Evolutionary conservation across 2,329 filamentous ascomycete species (phyloP).

Genomic region (Chaetomiaceae sp.): DNA sequence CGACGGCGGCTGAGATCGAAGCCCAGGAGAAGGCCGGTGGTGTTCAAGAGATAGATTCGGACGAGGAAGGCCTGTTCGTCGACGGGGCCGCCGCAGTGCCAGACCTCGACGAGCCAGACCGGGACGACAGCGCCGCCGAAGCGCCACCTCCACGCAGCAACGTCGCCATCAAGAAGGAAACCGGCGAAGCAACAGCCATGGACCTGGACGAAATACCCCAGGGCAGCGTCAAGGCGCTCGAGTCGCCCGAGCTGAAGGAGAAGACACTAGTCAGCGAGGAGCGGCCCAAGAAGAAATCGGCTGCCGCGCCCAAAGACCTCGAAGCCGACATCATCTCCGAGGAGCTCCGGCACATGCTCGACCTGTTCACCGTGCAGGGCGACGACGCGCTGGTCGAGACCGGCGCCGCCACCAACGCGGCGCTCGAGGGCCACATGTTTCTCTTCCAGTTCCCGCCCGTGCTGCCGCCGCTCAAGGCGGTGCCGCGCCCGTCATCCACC

Average conservation of each 20-base stretch:
- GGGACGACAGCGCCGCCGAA: slow-evolving; percentile 38
- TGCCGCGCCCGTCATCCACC: slow-evolving; percentile 1
- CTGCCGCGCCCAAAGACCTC: slow-evolving; percentile 20
- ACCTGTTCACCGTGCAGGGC: slow-evolving; percentile 26
- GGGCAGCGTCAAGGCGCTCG: slow-evolving; percentile 26
- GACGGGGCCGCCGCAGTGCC: slow-evolving; percentile 11
- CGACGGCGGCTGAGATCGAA: slow-evolving; percentile 52
- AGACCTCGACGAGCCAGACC: slow-evolving; percentile 15
- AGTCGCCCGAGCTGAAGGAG: slow-evolving; percentile 31
- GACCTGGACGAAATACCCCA: slow-evolving; percentile 21
- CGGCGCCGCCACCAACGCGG: slow-evolving; percentile 14
- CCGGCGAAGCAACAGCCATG: slow-evolving; percentile 15
- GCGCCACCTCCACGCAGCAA: slow-evolving; percentile 30
- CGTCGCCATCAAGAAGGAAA: slow-evolving; percentile 18
- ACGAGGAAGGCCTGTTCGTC: slow-evolving; percentile 24
- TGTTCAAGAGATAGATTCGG: slow-evolving; percentile 19
- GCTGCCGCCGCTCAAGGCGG: slow-evolving; percentile 47
- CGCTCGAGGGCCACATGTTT: slow-evolving; percentile 50
- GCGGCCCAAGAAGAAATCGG: slow-evolving; percentile 15
- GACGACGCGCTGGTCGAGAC: slow-evolving; percentile 14
- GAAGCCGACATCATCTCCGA: slow-evolving; percentile 30
- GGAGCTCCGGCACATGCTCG: slow-evolving; percentile 29
- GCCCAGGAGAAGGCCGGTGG: slow-evolving; percentile 45
- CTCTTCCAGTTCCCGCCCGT: slow-evolving; percentile 61
- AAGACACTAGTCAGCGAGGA: slow-evolving; percentile 22